Base-by-base conservation (phyloP, 176 grass and related monocot genomes). In the Juncus effusus region DNA sequence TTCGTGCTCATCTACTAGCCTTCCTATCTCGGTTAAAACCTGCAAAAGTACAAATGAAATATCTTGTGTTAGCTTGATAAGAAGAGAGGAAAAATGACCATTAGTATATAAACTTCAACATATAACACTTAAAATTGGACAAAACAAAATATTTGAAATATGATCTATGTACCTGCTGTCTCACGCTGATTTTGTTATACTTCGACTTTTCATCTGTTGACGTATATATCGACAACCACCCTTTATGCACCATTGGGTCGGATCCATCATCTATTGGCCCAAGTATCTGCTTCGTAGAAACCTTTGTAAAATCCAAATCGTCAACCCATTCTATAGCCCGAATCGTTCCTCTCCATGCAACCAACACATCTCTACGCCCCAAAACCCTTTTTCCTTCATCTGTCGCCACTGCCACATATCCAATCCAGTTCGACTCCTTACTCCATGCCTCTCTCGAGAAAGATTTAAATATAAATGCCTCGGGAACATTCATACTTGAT, bases 351-450 rank as follows among this genome's bases (percentile, higher is more conserved):
- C 88, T 76, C 94, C 94, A 99, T 54, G 82, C 85, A 73, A 99
- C 70, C 52, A 99, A 73, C 57, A 93, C 80, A 79, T 93, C 88
- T 60, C 83, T 79, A 56, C 94, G 66, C 58, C 94, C 85, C 41
- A 97, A 83, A 65, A 85, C 80, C 60, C 76, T 80, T 53, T 77
- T 86, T 51, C 88, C 94, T 81, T 84, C 53, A n/a, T 97, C 85
- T 0, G 94, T 97, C 40, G 85, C 83, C 61, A 99, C 88, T 13
- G 94, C 85, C 67, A 99, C 75, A 63, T 79, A 93, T 1, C 83
- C 94, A 63, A 97, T 97, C 85, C 88, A 97, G 60, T 92, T 97
- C n/a, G 94, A 99, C 41, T 84, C 83, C 69, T 79, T 86, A 75
- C 85, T 82, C 88, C 94, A 89, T 59, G 82, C 68, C 8, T 65